A percentile compares a stretch with the other conserved stretches of the same genome.
Evolutionary conservation across 2,329 filamentous ascomycete genomes (phyloP).

Genomic region (Aspergillus udagawae): DNA sequence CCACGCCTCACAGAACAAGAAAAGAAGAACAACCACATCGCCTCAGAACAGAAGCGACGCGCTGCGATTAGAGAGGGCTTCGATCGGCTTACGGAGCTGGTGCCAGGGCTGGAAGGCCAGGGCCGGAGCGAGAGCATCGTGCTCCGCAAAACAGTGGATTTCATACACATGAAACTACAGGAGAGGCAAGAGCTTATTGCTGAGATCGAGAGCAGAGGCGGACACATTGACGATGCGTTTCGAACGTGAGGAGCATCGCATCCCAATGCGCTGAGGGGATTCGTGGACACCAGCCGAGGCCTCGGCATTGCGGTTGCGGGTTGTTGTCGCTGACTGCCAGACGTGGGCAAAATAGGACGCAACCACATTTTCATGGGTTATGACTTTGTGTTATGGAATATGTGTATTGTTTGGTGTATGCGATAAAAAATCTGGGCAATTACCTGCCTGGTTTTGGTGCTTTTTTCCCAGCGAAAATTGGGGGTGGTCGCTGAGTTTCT

Average conservation of each 20-base stretch:
- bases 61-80: constrained; percentile 79
- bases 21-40: constrained; percentile 71
- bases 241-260: constrained; percentile 21
- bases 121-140: constrained; percentile 82
- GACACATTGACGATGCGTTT: constrained; percentile 46
- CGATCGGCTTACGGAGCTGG: constrained; percentile 72
- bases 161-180: constrained; percentile 57
- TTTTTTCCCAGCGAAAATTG: background rate
- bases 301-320: background rate
- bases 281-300: background rate
- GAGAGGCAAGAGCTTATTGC: constrained; percentile 57
- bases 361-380: background rate
- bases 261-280: background rate
- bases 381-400: background rate
- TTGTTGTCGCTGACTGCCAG: background rate
- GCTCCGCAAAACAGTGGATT: constrained; percentile 66
- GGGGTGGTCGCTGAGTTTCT: background rate
- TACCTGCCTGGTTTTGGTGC: background rate
- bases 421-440: background rate
- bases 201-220: constrained; percentile 57
- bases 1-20: constrained; percentile 65
- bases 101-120: constrained; percentile 77
- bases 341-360: background rate
- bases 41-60: constrained; percentile 61
- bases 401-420: background rate